These are phyloP conservation scores for Talaromyces verruculosus DNA, from an alignment of 2,329 filamentous ascomycete species.

Conservation along the genomic window DNA sequence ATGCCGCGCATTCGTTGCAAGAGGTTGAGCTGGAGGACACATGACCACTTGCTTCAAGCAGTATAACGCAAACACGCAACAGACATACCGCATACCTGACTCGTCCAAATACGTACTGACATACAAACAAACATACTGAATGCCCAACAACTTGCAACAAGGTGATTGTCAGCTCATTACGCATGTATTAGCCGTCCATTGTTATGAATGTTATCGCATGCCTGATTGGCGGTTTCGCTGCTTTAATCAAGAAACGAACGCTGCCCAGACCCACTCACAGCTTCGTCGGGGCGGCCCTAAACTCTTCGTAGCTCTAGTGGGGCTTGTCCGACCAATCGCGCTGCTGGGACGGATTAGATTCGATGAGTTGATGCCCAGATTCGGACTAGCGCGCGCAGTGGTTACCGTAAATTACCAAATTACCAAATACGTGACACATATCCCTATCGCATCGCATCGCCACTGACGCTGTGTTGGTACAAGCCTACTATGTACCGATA, in stretches of 20 bases:
- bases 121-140: background rate
- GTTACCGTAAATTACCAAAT: background rate
- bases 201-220: background rate
- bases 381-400: background rate
- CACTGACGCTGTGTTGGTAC: conserved; percentile 1
- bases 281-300: conserved; percentile 8
- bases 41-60: conserved; percentile 9
- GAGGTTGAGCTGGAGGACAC: background rate
- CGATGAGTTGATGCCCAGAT: background rate
- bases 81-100: background rate
- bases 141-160: background rate
- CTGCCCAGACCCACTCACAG: conserved; percentile 16
- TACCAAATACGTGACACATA: background rate
- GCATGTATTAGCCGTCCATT: background rate
- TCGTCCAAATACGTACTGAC: no score
- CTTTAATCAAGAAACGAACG: background rate
- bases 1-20: background rate
- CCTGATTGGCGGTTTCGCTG: background rate
- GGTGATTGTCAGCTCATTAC: background rate
- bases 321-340: background rate
- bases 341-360: background rate
- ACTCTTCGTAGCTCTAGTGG: background rate
- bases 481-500: background rate
- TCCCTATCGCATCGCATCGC: background rate
- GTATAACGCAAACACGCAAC: background rate